These are phyloP conservation scores for Venturia oleaginea DNA, from an alignment of 2,329 filamentous ascomycete genomes.

Conservation along the genomic window DNA sequence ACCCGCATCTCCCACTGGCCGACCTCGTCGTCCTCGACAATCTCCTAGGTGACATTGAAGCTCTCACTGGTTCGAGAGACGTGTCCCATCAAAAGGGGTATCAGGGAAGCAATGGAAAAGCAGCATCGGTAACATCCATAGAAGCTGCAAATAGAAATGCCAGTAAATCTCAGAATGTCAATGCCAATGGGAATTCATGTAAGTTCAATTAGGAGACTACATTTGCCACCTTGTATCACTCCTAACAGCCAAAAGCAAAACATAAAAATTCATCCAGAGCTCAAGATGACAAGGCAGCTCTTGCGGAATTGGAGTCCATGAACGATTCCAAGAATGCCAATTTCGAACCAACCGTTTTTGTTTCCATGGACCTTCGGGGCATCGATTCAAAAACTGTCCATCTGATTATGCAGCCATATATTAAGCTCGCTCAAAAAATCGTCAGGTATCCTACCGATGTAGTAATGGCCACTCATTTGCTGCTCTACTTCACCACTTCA, in stretches of 20 bases:
- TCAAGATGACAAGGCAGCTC: constrained; percentile 23
- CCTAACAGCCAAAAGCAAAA: constrained; percentile 13
- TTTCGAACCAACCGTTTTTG: constrained; percentile 49
- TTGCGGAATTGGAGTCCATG: constrained; percentile 38
- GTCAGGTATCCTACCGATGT: constrained; percentile 64
- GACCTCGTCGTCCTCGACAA: constrained; percentile 32
- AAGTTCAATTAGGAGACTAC: not conserved
- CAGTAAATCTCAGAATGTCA: not conserved
- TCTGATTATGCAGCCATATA: constrained; percentile 50
- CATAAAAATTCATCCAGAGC: constrained; percentile 6
- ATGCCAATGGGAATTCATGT: not conserved
- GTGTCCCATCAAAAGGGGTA: constrained; percentile 8
- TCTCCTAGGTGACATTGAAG: constrained; percentile 26
- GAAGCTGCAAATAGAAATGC: not conserved
- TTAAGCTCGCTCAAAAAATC: constrained; percentile 43
- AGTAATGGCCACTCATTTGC: constrained; percentile 66
- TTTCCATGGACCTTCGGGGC: constrained; percentile 41
- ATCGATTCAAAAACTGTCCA: constrained; percentile 35
- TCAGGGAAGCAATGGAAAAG: not conserved
- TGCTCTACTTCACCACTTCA: constrained; percentile 61
- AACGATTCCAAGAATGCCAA: constrained; percentile 40
- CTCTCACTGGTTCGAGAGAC: constrained; percentile 3
- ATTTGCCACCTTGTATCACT: not conserved
- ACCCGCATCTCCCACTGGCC: constrained; percentile 29
- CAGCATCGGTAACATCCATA: not conserved